Evolutionary conservation across 345 rosid genomes (phyloP).

Genomic region (Dimocarpus longan): DNA sequence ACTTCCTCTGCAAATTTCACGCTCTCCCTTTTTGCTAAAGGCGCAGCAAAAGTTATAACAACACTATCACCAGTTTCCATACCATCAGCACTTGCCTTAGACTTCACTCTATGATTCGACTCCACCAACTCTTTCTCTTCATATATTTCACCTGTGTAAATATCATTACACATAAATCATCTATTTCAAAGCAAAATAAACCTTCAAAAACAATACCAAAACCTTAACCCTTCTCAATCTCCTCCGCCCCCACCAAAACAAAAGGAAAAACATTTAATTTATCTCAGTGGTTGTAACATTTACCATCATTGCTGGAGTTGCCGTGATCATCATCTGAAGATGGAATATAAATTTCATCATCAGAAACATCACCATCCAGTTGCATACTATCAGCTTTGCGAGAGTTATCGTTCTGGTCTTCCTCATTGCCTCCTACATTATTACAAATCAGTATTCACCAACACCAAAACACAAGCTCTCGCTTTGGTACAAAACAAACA

Average conservation of each 20-base stretch:
- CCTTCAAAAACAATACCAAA: background rate
- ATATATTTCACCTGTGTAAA: slow-evolving; percentile 26
- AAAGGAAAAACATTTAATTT: background rate
- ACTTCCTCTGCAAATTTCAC: background rate
- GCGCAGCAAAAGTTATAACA: background rate
- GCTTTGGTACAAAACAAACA: background rate
- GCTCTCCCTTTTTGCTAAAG: slow-evolving; percentile 16
- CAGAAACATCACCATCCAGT: slow-evolving; percentile 20
- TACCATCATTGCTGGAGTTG: background rate
- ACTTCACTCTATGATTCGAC: slow-evolving; percentile 16
- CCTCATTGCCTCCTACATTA: slow-evolving; percentile 18
- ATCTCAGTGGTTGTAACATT: background rate
- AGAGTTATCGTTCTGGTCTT: slow-evolving; percentile 21
- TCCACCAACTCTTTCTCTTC: slow-evolving; percentile 5
- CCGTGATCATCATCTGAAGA: slow-evolving; percentile 36
- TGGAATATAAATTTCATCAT: slow-evolving; percentile 17
- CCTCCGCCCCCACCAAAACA: background rate
- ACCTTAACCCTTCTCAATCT: background rate
- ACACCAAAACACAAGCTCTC: background rate
- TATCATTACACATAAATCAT: slow-evolving; percentile 4
- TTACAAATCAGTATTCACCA: background rate
- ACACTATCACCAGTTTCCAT: background rate
- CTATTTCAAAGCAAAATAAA: background rate
- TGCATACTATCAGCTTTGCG: slow-evolving; percentile 5
- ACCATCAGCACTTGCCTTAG: background rate